Evolutionary conservation across 495 filamentous ascomycete genomes (phyloP), one percentile per base, ranked within the genome.

Genomic region (Chaetomium cochliodes): DNA sequence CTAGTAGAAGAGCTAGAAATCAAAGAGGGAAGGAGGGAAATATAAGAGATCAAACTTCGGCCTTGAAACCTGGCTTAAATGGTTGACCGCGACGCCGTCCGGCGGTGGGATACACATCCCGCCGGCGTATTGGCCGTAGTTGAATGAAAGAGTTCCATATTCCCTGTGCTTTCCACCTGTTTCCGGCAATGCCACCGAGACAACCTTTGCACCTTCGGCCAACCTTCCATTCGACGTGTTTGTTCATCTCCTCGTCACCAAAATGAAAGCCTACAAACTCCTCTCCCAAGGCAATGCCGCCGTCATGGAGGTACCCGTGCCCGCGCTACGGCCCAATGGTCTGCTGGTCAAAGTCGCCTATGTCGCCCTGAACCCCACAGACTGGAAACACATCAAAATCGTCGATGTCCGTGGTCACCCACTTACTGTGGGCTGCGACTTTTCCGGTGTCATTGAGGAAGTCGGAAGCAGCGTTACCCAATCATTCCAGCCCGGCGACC

Each of bases 281-380:
- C 18, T 46, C 3, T 46, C 42, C 2, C 12, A 46, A 46, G 42
- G 9, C 12, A 46, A 46, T 46, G 42, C 42, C 42, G 42, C 42
- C 42, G 42, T 46, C 42, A 12, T 46, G 3, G 9, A 46, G 42
- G 18, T n/a, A 12, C 42, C 42, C 42, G 15, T 5, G 18, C 42
- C 42, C 42, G 42, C 42, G 42, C 42, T 46, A 12, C 42, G 39
- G 12, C 39, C 56, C 20, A 39, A 39, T 2, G 12, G 41, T 22
- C 15, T 58, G 7, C 56, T 58, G n/a, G 56, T 58, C 37, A 58
- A 58, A 12, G 41, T 39, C 3, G 39, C 41, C n/a, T 20, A 8
- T 3, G 56, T 58, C 9, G 56, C 56, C n/a, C 56, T 58, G n/a
- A 58, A 58, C 15, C 56, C 56, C 0, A 44, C 33, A 37, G 56